Evolutionary conservation across 164 flowering plant species (phyloP), one percentile per base, ranked within the genome.

Genomic region (grape (Vitis vinifera)): DNA sequence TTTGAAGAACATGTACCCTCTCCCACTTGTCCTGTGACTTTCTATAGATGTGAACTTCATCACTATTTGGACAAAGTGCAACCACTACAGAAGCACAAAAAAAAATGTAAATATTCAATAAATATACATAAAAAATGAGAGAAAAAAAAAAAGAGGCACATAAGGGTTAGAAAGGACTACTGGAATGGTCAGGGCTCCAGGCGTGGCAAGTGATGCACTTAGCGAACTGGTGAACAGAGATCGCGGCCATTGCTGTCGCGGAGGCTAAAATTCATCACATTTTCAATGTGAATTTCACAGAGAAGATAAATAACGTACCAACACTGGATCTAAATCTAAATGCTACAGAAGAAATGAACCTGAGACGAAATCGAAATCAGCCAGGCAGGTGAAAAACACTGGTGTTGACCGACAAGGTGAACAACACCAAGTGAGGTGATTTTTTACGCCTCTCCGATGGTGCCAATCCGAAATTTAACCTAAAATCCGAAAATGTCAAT

Each of bases 121-220:
- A 15, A 16, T 48, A 3, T 2, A 17, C 29, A 10, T 19, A 8
- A 30, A 11, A 61, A 13, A 30, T n/a, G n/a, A 55, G 44, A 15
- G 9, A 19, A 10, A 17, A 63, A 10, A 52, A 12, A 55, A 14
- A 58, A 9, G 29, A 66, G 37, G 7, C 2, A 31, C 44, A 31
- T 4, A 30, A 19, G 65, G 17, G 27, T 44, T 19, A 74, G 66
- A 49, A 51, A 11, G 64, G 48, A 8, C 61, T 88, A 93, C 98
- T 91, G 8, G 96, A 79, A 56, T 79, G 87, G 68, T 94, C 98
- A 27, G 97, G 97, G 76, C 97, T 91, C 98, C 97, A 92, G 63
- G 97, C 92, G 70, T 92, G 98, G 81, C 95, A 94, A 64, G 93
- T 91, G 76, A 92, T 92, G 88, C 91, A 89, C 65, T 84, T 83